Percentiles rank a stretch among this genome's conserved stretches.
These are phyloP conservation scores for Tillandsia fasciculata DNA, from an alignment of 176 grass and related monocot genomes.

Conservation along the genomic window DNA sequence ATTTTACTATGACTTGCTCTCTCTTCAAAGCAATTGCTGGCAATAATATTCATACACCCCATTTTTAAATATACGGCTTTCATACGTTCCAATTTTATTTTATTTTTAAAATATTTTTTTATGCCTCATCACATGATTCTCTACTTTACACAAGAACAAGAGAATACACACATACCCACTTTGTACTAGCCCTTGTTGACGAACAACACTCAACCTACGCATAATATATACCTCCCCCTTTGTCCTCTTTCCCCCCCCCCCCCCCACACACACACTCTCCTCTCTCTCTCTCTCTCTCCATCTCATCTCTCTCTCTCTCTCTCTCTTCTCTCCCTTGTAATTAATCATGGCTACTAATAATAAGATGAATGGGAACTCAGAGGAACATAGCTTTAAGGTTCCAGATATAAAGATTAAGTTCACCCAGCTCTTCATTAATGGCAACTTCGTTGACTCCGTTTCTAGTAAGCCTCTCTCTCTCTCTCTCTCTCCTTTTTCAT, in stretches of 20 bases:
- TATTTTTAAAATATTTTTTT: too few relatives aligned
- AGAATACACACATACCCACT: neutral
- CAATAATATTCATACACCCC: too few relatives aligned
- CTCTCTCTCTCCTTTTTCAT: neutral
- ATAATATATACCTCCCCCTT: neutral
- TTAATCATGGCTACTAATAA: neutral
- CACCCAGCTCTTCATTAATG: constrained; percentile 49
- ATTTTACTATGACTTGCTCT: too few relatives aligned
- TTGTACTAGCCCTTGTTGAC: neutral
- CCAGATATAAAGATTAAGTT: constrained; percentile 41
- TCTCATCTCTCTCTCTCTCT: too few relatives aligned
- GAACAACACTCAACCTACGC: neutral
- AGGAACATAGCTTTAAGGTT: neutral
- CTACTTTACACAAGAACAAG: neutral
- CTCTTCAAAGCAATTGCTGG: too few relatives aligned
- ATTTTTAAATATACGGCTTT: too few relatives aligned
- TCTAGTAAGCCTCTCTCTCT: constrained; percentile 19
- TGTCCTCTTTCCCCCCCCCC: neutral
- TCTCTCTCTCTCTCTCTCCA: neutral
- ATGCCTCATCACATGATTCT: too few relatives aligned
- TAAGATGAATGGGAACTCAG: neutral
- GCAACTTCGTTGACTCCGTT: constrained; percentile 29
- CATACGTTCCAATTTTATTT: too few relatives aligned
- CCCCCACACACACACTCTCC: neutral
- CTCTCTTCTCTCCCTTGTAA: too few relatives aligned